Conservation (phyloP, 2,329 filamentous ascomycete species). For the Podosphaera fusca region DNA sequence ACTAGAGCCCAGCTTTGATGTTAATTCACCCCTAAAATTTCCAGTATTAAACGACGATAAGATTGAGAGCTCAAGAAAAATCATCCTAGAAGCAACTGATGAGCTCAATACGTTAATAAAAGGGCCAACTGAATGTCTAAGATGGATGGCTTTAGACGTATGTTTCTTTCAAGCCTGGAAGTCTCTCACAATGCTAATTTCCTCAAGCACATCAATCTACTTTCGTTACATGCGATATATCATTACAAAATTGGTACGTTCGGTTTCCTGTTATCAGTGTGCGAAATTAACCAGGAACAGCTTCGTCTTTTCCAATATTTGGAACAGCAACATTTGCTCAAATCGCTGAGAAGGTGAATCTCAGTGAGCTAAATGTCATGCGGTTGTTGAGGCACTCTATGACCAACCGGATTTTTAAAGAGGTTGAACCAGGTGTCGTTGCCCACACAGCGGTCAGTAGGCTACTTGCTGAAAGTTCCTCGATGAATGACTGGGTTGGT, state of each 20-base stretch:
- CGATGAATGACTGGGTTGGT: conserved; percentile 29
- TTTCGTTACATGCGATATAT: conserved; percentile 28
- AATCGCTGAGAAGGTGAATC: conserved; percentile 22
- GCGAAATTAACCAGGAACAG: conserved; percentile 17
- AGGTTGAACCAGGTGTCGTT: conserved; percentile 25
- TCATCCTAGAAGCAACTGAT: conserved; percentile 23
- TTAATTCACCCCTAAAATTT: conserved; percentile 23
- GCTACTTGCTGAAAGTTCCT: conserved; percentile 24
- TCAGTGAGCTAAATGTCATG: conserved; percentile 27
- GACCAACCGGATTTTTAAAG: conserved; percentile 31
- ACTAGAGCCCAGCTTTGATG: conserved; percentile 23
- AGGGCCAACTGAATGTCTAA: conserved; percentile 26
- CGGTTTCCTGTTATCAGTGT: background rate
- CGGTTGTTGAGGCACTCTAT: conserved; percentile 32
- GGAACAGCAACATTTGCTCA: conserved; percentile 23
- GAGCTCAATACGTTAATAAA: conserved; percentile 25
- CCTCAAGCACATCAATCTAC: conserved; percentile 24
- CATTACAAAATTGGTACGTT: conserved; percentile 25
- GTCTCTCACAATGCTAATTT: background rate
- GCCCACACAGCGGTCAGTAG: conserved; percentile 32
- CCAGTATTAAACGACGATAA: conserved; percentile 24
- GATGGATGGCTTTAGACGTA: conserved; percentile 30
- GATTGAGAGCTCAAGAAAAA: conserved; percentile 22
- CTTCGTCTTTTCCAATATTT: conserved; percentile 24
- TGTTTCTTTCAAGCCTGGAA: conserved; percentile 8